A percentile compares a stretch with the other conserved stretches of the same genome.
phyloP scores from a whole-genome alignment of 495 filamentous ascomycete genomes.

The Daldinia loculata region DNA sequence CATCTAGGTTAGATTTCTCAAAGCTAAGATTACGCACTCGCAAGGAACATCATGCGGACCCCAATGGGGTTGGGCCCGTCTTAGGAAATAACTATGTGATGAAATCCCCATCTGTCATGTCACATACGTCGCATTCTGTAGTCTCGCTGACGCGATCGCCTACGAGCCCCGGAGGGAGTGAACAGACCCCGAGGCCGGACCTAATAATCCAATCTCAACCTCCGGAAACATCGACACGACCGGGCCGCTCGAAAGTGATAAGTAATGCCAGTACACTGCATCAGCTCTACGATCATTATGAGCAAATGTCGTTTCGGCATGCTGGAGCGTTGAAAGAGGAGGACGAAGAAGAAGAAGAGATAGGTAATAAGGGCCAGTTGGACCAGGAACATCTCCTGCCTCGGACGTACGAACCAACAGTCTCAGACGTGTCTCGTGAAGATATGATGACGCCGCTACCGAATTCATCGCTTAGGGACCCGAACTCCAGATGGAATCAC shows the following conservation, averaged over 20 bases:
- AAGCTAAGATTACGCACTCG: slow-evolving; percentile 46
- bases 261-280: slow-evolving; percentile 48
- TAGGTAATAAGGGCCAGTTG: slow-evolving; percentile 11
- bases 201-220: slow-evolving; percentile 37
- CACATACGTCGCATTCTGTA: slow-evolving; percentile 43
- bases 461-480: slow-evolving; percentile 19
- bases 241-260: slow-evolving; percentile 46
- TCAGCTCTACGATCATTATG: slow-evolving; percentile 63
- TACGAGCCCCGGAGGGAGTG: slow-evolving; percentile 12
- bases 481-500: slow-evolving; percentile 33
- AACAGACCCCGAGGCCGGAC: slow-evolving; percentile 36
- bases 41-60: slow-evolving; percentile 34
- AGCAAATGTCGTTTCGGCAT: slow-evolving; percentile 57
- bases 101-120: slow-evolving; percentile 54
- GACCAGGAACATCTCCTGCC: slow-evolving; percentile 16
- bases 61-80: slow-evolving; percentile 32
- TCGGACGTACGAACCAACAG: slow-evolving; percentile 26
- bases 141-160: slow-evolving; percentile 29
- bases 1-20: slow-evolving; percentile 58
- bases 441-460: slow-evolving; percentile 39
- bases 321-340: slow-evolving; percentile 47
- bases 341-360: slow-evolving; percentile 28
- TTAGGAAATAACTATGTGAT: slow-evolving; percentile 46
- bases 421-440: slow-evolving; percentile 35
- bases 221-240: slow-evolving; percentile 39